These are phyloP conservation scores for Quillaja saponaria DNA, from an alignment of 306 rosid species.

Conservation along the genomic window DNA sequence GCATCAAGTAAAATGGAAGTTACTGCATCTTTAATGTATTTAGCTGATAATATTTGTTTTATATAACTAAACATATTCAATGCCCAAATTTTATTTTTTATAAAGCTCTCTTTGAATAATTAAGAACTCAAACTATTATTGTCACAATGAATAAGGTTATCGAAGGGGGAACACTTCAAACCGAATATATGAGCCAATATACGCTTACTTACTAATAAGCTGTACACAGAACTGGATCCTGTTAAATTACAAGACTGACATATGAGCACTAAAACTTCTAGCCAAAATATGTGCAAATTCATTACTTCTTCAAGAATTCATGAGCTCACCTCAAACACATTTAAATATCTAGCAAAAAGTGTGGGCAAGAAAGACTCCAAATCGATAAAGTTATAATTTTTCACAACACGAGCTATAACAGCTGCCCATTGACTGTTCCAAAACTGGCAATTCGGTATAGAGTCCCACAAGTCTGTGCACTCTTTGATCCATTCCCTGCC, in stretches of 20 bases:
- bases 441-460: conserved; percentile 96
- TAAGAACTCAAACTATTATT: neutral
- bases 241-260: neutral
- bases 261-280: conserved; percentile 1
- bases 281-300: neutral
- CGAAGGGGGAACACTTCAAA: conserved; percentile 24
- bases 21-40: conserved; percentile 22
- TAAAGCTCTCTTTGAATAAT: conserved; percentile 13
- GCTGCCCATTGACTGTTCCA: conserved; percentile 99
- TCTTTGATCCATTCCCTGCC: conserved; percentile 77
- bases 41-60: neutral
- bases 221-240: conserved; percentile 6
- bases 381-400: conserved; percentile 67
- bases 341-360: conserved; percentile 88
- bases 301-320: conserved; percentile 26
- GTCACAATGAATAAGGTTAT: conserved; percentile 20
- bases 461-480: conserved; percentile 75
- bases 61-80: conserved; percentile 16
- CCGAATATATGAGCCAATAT: conserved; percentile 8
- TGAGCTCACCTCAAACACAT: conserved; percentile 93
- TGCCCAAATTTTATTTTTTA: neutral
- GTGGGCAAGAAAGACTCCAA: conserved; percentile 84
- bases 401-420: conserved; percentile 82
- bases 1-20: conserved; percentile 9
- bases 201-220: conserved; percentile 16